Base-by-base conservation (phyloP, 768 basidiomycete species). In the Leccinum fibrillosum region DNA sequence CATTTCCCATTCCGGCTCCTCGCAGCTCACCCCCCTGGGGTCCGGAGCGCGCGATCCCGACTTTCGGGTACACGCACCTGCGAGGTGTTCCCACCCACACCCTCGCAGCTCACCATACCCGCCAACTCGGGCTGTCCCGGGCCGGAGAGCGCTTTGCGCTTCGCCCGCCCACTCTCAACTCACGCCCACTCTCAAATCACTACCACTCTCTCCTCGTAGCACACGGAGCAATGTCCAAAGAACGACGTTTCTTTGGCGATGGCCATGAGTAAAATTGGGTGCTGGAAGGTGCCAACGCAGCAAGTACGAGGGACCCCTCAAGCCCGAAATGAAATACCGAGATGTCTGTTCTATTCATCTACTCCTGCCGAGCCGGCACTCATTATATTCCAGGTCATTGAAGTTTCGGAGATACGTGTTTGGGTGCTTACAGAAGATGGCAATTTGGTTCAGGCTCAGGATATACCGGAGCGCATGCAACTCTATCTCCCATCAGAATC, bases 191-290 rank as follows among this genome's bases (percentile, higher is more conserved):
- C 21, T 21, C 21, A 21, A 21, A 21, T 21, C 21, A 28, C 26
- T 26, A 26, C 26, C 26, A 28, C 26, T 7, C 26, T 26, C 26
- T 26, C 26, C 26, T 26, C 26, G 26, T 26, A 26, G 26, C 26
- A 26, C 26, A 28, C 26, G 26, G 26, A 28, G 26, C 26, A 7
- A 28, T 9, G 26, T 28, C 26, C 26, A 28, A 28, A 28, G 26
- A 28, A 90, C 61, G 95, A 93, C 58, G 92, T 98, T 2, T 28
- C 28, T 99, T 99, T 63, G 97, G 97, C 34, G 91, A 95, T 62
- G 97, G 97, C 8, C 87, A 89, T 65, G 95, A 98, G 63, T 99
- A 96, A 70, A 93, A 94, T 64, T 95, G 92, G 89, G 95, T 94
- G 13, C 72, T 99, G 47, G 87, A 78, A 49, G 92, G 87, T 5